phyloP scores from a whole-genome alignment of 2,329 filamentous ascomycete genomes.

The Aspergillus quadrilineatus region DNA sequence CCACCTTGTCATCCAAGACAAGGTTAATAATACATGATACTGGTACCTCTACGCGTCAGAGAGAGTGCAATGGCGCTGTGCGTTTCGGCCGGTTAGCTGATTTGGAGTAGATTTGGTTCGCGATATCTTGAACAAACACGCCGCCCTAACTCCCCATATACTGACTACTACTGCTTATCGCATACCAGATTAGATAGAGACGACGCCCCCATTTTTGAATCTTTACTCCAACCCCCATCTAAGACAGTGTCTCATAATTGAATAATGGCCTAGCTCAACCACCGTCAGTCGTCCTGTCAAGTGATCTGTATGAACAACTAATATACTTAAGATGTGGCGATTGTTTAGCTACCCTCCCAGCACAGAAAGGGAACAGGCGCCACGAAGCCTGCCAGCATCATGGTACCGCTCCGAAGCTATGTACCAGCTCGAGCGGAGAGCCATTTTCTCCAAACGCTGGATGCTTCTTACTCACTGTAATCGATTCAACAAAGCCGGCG shows the following conservation, averaged over 20 bases:
- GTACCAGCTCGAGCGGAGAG: conserved; percentile 28
- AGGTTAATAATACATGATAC: too few relatives aligned
- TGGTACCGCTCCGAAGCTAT: conserved; percentile 29
- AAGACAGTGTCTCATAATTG: neutral
- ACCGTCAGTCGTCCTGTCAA: neutral
- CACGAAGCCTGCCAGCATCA: conserved; percentile 23
- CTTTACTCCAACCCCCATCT: neutral
- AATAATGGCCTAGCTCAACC: neutral
- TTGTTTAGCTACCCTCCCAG: conserved; percentile 1
- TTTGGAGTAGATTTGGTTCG: too few relatives aligned
- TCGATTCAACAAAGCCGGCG: conserved; percentile 24
- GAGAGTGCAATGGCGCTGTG: too few relatives aligned
- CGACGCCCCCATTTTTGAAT: neutral
- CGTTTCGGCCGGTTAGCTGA: too few relatives aligned
- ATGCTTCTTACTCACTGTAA: conserved; percentile 23
- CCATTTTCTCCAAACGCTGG: conserved; percentile 29
- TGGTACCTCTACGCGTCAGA: too few relatives aligned
- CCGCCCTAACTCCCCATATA: neutral
- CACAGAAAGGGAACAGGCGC: neutral
- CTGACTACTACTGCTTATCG: neutral
- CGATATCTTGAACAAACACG: too few relatives aligned
- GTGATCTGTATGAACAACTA: too few relatives aligned
- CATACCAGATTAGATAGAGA: neutral
- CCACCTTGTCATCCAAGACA: too few relatives aligned
- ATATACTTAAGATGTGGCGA: conserved; percentile 8